Percentiles rank a stretch among this genome's conserved stretches.
Evolutionary conservation across 441 rosid species (phyloP).

Genomic region (Aleurites moluccanus): DNA sequence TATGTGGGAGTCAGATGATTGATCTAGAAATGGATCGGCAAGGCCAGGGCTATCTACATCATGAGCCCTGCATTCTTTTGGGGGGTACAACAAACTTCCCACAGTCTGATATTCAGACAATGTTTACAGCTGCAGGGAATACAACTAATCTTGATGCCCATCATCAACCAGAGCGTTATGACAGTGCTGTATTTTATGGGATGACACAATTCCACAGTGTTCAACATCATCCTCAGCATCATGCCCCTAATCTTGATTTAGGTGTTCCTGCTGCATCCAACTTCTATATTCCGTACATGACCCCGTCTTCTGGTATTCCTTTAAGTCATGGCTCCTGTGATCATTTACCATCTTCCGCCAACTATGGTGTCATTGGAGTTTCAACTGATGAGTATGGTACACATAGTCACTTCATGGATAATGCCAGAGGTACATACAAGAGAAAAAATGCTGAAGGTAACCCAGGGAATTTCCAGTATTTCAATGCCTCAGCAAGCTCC

Average conservation of each 20-base stretch:
- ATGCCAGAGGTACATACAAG: constrained; percentile 58
- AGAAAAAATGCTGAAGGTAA: constrained; percentile 62
- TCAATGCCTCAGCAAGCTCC: constrained; percentile 49
- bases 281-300: constrained; percentile 45
- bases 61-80: constrained; percentile 50
- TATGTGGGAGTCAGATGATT: constrained; percentile 41
- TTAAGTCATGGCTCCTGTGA: constrained; percentile 48
- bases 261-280: constrained; percentile 47
- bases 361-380: constrained; percentile 49
- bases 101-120: constrained; percentile 48
- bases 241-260: constrained; percentile 47
- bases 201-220: constrained; percentile 49
- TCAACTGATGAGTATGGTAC: constrained; percentile 56
- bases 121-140: constrained; percentile 42
- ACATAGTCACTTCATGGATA: constrained; percentile 47
- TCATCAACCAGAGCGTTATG: constrained; percentile 49
- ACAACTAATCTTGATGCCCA: constrained; percentile 39
- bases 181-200: constrained; percentile 45
- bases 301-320: constrained; percentile 39
- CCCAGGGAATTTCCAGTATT: constrained; percentile 51
- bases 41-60: constrained; percentile 42
- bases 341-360: constrained; percentile 48
- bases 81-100: constrained; percentile 47
- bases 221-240: constrained; percentile 45
- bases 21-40: constrained; percentile 58